Conservation (phyloP, 306 rosid species). For the Cicer arietinum region DNA sequence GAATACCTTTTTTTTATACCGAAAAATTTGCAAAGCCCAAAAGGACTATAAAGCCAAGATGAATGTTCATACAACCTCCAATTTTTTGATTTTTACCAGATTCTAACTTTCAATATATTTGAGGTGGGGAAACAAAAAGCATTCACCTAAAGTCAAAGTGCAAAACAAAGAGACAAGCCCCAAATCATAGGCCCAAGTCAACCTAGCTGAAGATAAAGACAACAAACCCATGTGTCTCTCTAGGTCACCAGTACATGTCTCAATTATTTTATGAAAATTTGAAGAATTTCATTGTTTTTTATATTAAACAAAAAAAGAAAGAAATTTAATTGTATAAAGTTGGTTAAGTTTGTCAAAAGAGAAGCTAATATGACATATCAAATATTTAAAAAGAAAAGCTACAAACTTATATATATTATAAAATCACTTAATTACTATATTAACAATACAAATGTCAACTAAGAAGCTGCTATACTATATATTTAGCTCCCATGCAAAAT, state of each 20-base stretch:
- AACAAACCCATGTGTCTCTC: too few species aligned
- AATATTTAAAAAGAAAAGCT: neutral
- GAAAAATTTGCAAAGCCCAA: neutral
- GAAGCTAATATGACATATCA: neutral
- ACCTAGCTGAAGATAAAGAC: neutral
- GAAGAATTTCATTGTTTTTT: too few species aligned
- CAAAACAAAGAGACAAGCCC: neutral
- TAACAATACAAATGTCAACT: conserved; percentile 23
- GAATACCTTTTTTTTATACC: too few species aligned
- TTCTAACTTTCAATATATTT: too few species aligned
- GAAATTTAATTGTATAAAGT: neutral
- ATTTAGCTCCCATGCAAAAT: conserved; percentile 28
- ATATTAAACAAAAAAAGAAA: neutral
- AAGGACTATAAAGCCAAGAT: neutral
- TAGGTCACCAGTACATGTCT: too few species aligned
- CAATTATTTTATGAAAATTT: too few species aligned
- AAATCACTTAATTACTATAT: conserved; percentile 20
- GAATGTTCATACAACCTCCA: too few species aligned
- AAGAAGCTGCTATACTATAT: neutral
- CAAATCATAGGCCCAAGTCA: neutral
- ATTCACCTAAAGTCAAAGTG: neutral
- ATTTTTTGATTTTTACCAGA: too few species aligned
- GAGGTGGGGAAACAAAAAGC: too few species aligned
- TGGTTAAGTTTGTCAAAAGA: neutral
- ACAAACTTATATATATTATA: neutral